Percentiles rank a stretch among this genome's conserved stretches.
Evolutionary conservation across 768 basidiomycete species (phyloP).

Genomic region (Boletus reticuloceps): DNA sequence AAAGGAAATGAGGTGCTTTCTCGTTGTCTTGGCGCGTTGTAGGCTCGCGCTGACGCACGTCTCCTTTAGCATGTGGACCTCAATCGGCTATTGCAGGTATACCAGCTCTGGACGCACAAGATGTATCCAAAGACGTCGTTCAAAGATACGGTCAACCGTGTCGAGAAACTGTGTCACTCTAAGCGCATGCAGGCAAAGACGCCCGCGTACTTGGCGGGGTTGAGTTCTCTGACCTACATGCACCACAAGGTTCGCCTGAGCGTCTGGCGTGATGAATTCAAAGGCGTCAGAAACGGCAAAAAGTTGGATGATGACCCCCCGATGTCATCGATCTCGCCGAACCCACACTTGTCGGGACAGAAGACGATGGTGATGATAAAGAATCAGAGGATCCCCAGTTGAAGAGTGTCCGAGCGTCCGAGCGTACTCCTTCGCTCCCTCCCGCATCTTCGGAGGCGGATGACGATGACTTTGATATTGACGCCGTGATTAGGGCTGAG

Average conservation of each 20-base stretch:
- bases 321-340: slow-evolving; percentile 33
- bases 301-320: slow-evolving; percentile 15
- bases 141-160: slow-evolving; percentile 75
- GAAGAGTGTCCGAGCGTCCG: slow-evolving; percentile 31
- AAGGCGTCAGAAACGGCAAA: slow-evolving; percentile 40
- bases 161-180: slow-evolving; percentile 88
- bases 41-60: not conserved
- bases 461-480: slow-evolving; percentile 51
- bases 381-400: slow-evolving; percentile 4
- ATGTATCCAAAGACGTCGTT: slow-evolving; percentile 91
- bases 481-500: slow-evolving; percentile 48
- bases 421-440: slow-evolving; percentile 39
- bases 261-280: slow-evolving; percentile 75
- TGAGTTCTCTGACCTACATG: slow-evolving; percentile 4
- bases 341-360: slow-evolving; percentile 26
- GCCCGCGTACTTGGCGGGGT: not conserved
- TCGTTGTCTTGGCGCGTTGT: not conserved
- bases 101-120: slow-evolving; percentile 94
- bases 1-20: slow-evolving; percentile 85
- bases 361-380: slow-evolving; percentile 17
- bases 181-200: slow-evolving; percentile 76
- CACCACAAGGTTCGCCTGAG: slow-evolving; percentile 57
- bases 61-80: slow-evolving; percentile 70
- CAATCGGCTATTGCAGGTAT: slow-evolving; percentile 72
- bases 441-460: slow-evolving; percentile 40